A percentile compares a stretch with the other conserved stretches of the same genome.
These are phyloP conservation scores for Podaxis carcinomalis DNA, from an alignment of 768 basidiomycete species.

Conservation along the genomic window DNA sequence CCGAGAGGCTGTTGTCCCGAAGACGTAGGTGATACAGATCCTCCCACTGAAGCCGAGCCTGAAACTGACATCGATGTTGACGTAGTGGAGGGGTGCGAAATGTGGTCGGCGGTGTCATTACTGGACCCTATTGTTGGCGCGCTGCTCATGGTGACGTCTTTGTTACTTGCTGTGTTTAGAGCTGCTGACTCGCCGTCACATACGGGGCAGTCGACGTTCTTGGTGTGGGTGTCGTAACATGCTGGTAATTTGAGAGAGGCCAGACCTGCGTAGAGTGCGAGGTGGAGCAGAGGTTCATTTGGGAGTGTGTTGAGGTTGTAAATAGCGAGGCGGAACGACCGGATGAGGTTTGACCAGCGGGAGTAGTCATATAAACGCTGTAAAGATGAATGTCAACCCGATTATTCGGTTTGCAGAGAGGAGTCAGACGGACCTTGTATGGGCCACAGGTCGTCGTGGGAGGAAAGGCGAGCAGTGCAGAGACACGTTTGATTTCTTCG, in stretches of 20 bases:
- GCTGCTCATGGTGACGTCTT: conserved; percentile 6
- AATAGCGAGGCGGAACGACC: conserved; percentile 80
- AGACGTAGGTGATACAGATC: not conserved
- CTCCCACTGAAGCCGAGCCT: not conserved
- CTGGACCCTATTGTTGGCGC: not conserved
- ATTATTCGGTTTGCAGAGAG: not conserved
- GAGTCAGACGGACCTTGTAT: conserved; percentile 60
- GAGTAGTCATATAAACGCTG: conserved; percentile 80
- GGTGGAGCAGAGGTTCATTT: conserved; percentile 79
- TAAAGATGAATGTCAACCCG: conserved; percentile 9
- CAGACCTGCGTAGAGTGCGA: conserved; percentile 88
- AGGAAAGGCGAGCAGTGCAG: conserved; percentile 71
- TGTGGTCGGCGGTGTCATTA: not conserved
- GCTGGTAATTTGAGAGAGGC: conserved; percentile 86
- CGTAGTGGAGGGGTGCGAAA: not conserved
- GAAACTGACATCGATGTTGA: not conserved
- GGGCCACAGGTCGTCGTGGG: conserved; percentile 67
- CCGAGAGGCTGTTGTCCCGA: conserved; percentile 35
- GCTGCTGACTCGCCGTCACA: conserved; percentile 61
- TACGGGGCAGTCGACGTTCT: conserved; percentile 87
- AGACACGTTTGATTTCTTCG: conserved; percentile 70
- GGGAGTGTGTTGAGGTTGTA: conserved; percentile 87
- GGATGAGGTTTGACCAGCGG: conserved; percentile 73
- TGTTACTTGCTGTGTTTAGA: not conserved
- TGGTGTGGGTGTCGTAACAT: conserved; percentile 60